Base-by-base conservation (phyloP, 805 yeast species). In the Kodamaea kakaduensis region DNA sequence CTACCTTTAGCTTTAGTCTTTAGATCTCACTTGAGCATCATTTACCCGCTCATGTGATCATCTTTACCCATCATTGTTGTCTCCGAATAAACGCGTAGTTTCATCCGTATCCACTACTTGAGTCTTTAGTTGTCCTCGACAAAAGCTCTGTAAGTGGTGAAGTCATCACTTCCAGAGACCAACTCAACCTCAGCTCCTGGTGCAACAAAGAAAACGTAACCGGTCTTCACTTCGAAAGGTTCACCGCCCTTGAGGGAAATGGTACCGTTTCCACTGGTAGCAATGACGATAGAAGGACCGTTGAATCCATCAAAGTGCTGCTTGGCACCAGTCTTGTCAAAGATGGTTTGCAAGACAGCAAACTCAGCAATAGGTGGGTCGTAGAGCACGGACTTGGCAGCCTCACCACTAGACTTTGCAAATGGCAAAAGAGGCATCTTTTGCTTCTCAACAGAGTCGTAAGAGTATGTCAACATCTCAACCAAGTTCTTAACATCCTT, bases 291-390 rank as follows among this genome's bases (percentile, higher is more conserved):
- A 32, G 95, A 84, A 46, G 98, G 97, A 32, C 97, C 97, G 28
- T 77, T 65, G 29, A 93, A 66, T 5, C 69, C 78, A 35, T 77
- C 74, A 48, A 81, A 73, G 23, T 56, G 52, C 57, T 84, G 84
- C 12, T 54, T 58, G 47, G 77, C 68, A 28, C 71, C 74, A 8
- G 69, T 54, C 25, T 63, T 56, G 34, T 70, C 67, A 52, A 82
- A 81, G 30, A 76, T 74, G 28, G 90, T 81, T 64, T 85, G 88
- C 52, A 93, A 71, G n/a, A 93, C 97, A 4, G 96, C 73, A 54
- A 93, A 93, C 69, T 93, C 99, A 43, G 81, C 95, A 55, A 93
- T 93, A 40, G 99, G 99, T 21, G 99, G 99, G 58, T 93, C 84
- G 63, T 81, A 93, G 47, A 89, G 66, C 24, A 71, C 71, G 13